Conservation (phyloP, 805 yeast species). For the Saccharomyces paradoxus region DNA sequence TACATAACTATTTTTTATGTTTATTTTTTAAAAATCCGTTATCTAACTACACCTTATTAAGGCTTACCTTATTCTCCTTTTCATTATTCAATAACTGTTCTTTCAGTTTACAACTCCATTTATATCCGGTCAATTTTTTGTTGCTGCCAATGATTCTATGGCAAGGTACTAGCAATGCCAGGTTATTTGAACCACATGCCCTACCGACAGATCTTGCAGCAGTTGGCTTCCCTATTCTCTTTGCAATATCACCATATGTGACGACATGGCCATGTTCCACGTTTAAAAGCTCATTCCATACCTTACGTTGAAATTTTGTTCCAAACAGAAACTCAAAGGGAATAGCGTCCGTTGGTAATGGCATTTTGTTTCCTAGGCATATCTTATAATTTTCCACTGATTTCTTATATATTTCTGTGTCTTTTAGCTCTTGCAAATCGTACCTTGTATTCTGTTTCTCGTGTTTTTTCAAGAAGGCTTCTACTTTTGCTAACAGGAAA, state of each 20-base stretch:
- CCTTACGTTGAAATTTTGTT: slow-evolving; percentile 32
- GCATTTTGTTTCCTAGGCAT: not conserved
- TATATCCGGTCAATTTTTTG: slow-evolving; percentile 33
- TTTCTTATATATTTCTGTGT: not conserved
- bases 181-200: slow-evolving; percentile 34
- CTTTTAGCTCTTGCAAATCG: not conserved
- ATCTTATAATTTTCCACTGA: not conserved
- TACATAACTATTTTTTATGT: not conserved
- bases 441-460: not conserved
- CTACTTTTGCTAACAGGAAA: slow-evolving; percentile 5
- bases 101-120: slow-evolving; percentile 34
- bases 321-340: slow-evolving; percentile 31
- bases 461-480: slow-evolving; percentile 7
- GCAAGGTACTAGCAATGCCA: slow-evolving; percentile 38
- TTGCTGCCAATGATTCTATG: slow-evolving; percentile 33
- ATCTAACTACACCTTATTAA: not conserved
- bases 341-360: slow-evolving; percentile 2
- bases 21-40: not conserved
- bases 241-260: slow-evolving; percentile 32
- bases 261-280: slow-evolving; percentile 27
- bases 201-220: slow-evolving; percentile 36
- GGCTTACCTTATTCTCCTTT: not conserved
- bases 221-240: slow-evolving; percentile 22
- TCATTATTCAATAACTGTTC: slow-evolving; percentile 19
- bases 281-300: slow-evolving; percentile 32